A percentile compares a stretch with the other conserved stretches of the same genome.
These are phyloP conservation scores for Nakaseomyces delphensis DNA, from an alignment of 1,139 yeast genomes.

Conservation along the genomic window DNA sequence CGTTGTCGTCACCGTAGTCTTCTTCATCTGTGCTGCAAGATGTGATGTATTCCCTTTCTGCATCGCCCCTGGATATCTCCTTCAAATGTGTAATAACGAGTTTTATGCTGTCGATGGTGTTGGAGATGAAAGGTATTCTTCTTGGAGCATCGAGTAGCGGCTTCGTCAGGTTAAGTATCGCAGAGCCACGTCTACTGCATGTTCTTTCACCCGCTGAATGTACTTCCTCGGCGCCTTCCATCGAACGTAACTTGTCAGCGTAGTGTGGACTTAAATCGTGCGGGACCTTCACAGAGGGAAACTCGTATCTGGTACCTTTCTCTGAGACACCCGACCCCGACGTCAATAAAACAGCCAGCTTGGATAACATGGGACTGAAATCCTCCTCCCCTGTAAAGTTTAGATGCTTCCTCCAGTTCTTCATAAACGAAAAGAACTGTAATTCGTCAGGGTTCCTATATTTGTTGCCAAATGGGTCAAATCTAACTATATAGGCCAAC, in stretches of 20 bases:
- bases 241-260: not conserved
- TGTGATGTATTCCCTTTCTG: not conserved
- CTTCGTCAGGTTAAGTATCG: not conserved
- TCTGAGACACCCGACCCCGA: constrained; percentile 20
- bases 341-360: constrained; percentile 24
- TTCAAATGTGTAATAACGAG: not conserved
- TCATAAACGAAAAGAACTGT: constrained; percentile 25
- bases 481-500: constrained; percentile 21
- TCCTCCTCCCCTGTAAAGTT: constrained; percentile 32
- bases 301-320: constrained; percentile 21
- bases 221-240: not conserved
- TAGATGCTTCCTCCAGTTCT: constrained; percentile 27
- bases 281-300: constrained; percentile 15
- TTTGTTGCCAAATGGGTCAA: constrained; percentile 14
- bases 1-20: not conserved
- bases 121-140: constrained; percentile 1
- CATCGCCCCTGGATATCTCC: not conserved
- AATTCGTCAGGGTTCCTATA: constrained; percentile 15
- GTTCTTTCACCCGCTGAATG: not conserved
- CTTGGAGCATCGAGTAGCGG: not conserved
- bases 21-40: not conserved
- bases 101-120: not conserved
- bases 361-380: constrained; percentile 22
- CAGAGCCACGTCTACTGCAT: constrained; percentile 1
- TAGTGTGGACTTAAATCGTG: constrained; percentile 10